Evolutionary conservation across 805 yeast species (phyloP).

Genomic region (Saccharomycopsis sp.): DNA sequence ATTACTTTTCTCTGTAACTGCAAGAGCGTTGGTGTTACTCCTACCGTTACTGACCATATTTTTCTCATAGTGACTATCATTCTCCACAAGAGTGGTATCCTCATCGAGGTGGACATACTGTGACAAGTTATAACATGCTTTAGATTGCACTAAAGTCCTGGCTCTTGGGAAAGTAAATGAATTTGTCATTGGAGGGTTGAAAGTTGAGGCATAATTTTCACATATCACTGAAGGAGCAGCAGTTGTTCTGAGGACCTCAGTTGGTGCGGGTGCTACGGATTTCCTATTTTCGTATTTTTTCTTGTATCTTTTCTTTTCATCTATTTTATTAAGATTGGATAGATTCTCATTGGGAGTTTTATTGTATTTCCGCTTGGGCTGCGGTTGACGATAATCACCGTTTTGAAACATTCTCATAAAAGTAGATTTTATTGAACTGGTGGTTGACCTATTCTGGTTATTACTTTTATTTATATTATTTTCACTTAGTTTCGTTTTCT

Average conservation of each 20-base stretch:
- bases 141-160: background rate
- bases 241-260: background rate
- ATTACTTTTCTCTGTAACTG: background rate
- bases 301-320: background rate
- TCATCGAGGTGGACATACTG: conserved; percentile 1
- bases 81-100: too few relatives aligned
- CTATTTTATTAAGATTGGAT: background rate
- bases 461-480: background rate
- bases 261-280: background rate
- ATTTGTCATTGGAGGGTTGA: background rate
- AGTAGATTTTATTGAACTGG: background rate
- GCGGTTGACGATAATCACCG: background rate
- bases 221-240: background rate
- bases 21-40: background rate
- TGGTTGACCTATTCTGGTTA: background rate
- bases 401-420: background rate
- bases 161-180: background rate
- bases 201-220: background rate
- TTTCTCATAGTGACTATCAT: background rate
- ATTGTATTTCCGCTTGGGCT: background rate
- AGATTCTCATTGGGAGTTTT: background rate
- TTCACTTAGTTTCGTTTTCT: background rate
- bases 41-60: background rate
- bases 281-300: background rate
- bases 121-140: background rate